Conservation (phyloP, 2,329 filamentous ascomycete species). For the Claviceps sp. region DNA sequence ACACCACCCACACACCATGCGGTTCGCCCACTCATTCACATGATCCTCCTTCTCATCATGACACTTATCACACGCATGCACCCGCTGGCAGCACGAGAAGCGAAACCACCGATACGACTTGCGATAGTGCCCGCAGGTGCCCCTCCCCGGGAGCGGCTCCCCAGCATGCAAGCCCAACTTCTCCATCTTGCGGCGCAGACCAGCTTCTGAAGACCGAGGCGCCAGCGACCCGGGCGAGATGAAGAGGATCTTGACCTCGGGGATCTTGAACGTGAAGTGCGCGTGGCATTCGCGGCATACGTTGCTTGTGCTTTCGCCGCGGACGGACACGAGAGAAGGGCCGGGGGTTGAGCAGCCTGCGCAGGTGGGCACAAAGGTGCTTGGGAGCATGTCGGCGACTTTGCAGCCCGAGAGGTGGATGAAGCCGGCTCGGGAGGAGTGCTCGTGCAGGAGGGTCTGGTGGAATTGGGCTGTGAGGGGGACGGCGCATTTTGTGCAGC, state of each 20-base stretch:
- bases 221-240: constrained; percentile 42
- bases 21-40: constrained; percentile 65
- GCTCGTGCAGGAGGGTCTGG: constrained; percentile 56
- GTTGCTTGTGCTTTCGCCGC: constrained; percentile 59
- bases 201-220: constrained; percentile 21
- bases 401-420: constrained; percentile 64
- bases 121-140: constrained; percentile 44
- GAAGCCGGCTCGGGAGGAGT: constrained; percentile 65
- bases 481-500: constrained; percentile 47
- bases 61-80: constrained; percentile 55
- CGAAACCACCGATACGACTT: constrained; percentile 51
- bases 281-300: constrained; percentile 68
- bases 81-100: constrained; percentile 47
- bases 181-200: constrained; percentile 34
- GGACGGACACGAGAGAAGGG: constrained; percentile 56
- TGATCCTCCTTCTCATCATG: constrained; percentile 62
- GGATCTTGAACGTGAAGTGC: constrained; percentile 68
- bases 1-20: constrained; percentile 73
- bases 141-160: constrained; percentile 38
- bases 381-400: constrained; percentile 63
- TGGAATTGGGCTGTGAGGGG: constrained; percentile 43
- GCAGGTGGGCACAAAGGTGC: constrained; percentile 69
- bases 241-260: constrained; percentile 63
- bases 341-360: constrained; percentile 58
- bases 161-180: constrained; percentile 43